These are phyloP conservation scores for Alternaria sp. DNA, from an alignment of 2,329 filamentous ascomycete species.

Conservation along the genomic window DNA sequence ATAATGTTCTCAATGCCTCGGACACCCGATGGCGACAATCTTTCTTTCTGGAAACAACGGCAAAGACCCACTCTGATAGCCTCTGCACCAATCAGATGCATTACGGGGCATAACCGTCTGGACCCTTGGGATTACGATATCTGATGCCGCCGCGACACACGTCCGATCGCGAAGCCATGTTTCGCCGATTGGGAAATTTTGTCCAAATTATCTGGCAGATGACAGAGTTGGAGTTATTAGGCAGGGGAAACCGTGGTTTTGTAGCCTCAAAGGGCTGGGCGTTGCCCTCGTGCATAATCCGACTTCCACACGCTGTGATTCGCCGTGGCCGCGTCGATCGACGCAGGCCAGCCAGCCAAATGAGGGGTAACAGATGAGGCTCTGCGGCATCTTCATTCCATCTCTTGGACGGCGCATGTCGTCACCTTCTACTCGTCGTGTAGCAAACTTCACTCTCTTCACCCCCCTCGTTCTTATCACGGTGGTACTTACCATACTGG, in stretches of 20 bases:
- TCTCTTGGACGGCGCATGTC: slow-evolving; percentile 8
- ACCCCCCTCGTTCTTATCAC: background rate
- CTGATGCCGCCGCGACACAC: slow-evolving; percentile 11
- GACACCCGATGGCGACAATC: slow-evolving; percentile 29
- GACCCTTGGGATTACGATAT: slow-evolving; percentile 36
- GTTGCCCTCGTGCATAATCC: slow-evolving; percentile 20
- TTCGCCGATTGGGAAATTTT: slow-evolving; percentile 23
- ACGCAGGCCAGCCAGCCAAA: slow-evolving; percentile 19
- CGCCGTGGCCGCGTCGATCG: slow-evolving; percentile 24
- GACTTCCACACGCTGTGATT: slow-evolving; percentile 31
- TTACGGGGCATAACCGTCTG: slow-evolving; percentile 17
- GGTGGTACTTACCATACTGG: background rate
- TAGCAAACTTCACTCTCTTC: background rate
- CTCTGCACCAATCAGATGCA: slow-evolving; percentile 27
- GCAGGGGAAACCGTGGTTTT: slow-evolving; percentile 11
- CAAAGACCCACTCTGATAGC: slow-evolving; percentile 18
- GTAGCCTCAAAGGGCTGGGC: slow-evolving; percentile 13
- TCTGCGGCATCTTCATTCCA: slow-evolving; percentile 20
- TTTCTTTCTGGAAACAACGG: slow-evolving; percentile 27
- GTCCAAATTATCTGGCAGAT: background rate
- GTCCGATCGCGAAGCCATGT: slow-evolving; percentile 17
- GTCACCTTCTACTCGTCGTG: background rate
- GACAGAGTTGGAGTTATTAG: background rate
- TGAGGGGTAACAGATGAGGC: slow-evolving; percentile 29
- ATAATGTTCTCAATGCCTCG: slow-evolving; percentile 9